A percentile compares a stretch with the other conserved stretches of the same genome.
These are phyloP conservation scores for Diaporthe batatas DNA, from an alignment of 2,329 filamentous ascomycete species.

Conservation along the genomic window DNA sequence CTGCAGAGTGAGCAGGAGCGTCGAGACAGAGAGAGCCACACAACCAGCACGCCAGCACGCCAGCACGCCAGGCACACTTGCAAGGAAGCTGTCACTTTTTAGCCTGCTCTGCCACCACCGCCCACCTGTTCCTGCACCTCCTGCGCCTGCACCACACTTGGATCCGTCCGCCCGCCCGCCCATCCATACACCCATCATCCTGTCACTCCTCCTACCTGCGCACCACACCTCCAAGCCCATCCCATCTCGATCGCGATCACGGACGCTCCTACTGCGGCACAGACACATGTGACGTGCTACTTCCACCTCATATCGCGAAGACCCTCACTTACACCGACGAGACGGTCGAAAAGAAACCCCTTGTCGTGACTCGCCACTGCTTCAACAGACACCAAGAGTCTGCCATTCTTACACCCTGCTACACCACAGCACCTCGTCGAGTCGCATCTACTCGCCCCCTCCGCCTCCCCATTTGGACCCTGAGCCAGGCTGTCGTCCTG, in stretches of 20 bases:
- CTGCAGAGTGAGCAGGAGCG: neutral
- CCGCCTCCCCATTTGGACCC: conserved; percentile 18
- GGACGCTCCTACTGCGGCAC: conserved; percentile 31
- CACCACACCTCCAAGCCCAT: conserved; percentile 21
- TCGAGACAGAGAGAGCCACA: neutral
- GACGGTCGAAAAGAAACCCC: neutral
- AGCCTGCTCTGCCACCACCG: conserved; percentile 22
- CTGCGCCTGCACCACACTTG: conserved; percentile 19
- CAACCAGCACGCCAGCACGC: neutral
- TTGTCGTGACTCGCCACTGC: conserved; percentile 20
- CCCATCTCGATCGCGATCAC: conserved; percentile 31
- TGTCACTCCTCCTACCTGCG: conserved; percentile 26
- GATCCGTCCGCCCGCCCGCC: conserved; percentile 25
- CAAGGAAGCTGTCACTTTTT: conserved; percentile 40
- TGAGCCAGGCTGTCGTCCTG: neutral
- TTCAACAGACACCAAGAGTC: conserved; percentile 4
- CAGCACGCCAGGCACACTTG: conserved; percentile 3
- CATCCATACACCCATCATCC: conserved; percentile 33
- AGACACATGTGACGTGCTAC: conserved; percentile 25
- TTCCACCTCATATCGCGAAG: conserved; percentile 13
- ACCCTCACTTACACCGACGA: conserved; percentile 3
- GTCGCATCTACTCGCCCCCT: conserved; percentile 36
- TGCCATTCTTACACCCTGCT: conserved; percentile 7
- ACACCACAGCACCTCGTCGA: neutral
- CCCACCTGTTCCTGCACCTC: conserved; percentile 31